phyloP scores from a whole-genome alignment of 1,139 yeast genomes.

The Pichia terricola region DNA sequence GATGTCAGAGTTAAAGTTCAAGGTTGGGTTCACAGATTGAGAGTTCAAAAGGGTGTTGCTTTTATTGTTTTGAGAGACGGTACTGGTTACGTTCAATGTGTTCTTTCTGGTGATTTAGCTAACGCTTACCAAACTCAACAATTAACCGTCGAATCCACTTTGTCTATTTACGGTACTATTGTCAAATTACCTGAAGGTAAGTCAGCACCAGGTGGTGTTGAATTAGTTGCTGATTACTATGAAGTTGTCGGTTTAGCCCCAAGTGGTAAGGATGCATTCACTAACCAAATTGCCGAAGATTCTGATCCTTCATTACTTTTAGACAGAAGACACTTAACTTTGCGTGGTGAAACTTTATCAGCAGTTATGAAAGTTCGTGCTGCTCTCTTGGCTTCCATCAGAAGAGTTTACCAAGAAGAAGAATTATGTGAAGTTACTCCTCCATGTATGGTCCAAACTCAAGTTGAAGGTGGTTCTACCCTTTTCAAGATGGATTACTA shows the following conservation, averaged over 20 bases:
- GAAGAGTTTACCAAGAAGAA: conserved; percentile 72
- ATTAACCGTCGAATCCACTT: conserved; percentile 81
- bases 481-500: conserved; percentile 88
- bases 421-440: conserved; percentile 87
- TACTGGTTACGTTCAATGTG: conserved; percentile 80
- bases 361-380: conserved; percentile 97
- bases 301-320: conserved; percentile 88
- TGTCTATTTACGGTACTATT: conserved; percentile 70
- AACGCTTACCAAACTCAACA: conserved; percentile 77
- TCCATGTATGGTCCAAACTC: conserved; percentile 99
- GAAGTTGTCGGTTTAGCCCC: conserved; percentile 90
- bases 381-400: conserved; percentile 56
- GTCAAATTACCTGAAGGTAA: conserved; percentile 90
- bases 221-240: conserved; percentile 82
- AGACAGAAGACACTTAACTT: conserved; percentile 89
- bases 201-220: conserved; percentile 96
- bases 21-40: conserved; percentile 96
- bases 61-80: conserved; percentile 94
- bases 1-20: conserved; percentile 63
- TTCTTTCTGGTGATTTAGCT: conserved; percentile 84
- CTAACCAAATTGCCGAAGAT: conserved; percentile 87
- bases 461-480: conserved; percentile 98
- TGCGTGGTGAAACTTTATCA: conserved; percentile 91
- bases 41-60: conserved; percentile 86
- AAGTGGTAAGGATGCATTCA: conserved; percentile 88